Percentiles rank a stretch among this genome's conserved stretches.
Evolutionary conservation across 768 basidiomycete species (phyloP).

Genomic region (Boletellus emodensis): DNA sequence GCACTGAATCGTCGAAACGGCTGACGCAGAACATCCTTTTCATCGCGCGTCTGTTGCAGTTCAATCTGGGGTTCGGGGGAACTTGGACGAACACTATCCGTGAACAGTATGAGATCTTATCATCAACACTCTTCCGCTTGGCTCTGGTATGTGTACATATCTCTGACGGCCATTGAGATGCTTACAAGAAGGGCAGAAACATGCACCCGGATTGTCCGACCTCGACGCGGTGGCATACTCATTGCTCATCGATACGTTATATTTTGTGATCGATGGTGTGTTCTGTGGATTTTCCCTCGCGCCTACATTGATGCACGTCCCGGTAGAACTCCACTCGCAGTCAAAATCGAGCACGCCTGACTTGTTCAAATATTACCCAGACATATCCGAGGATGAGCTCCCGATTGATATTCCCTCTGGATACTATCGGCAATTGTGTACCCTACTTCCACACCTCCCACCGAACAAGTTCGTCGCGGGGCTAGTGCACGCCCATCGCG

Average conservation of each 20-base stretch:
- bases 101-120: constrained; percentile 42
- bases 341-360: constrained; percentile 49
- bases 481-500: constrained; percentile 56
- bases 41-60: constrained; percentile 66
- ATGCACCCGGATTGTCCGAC: constrained; percentile 46
- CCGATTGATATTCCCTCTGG: constrained; percentile 53
- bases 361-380: constrained; percentile 63
- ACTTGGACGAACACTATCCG: constrained; percentile 52
- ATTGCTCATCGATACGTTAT: constrained; percentile 68
- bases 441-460: constrained; percentile 56
- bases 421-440: constrained; percentile 52
- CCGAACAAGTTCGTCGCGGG: constrained; percentile 49
- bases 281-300: background rate
- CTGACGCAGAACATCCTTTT: constrained; percentile 48
- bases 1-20: constrained; percentile 20
- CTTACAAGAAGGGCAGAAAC: constrained; percentile 38
- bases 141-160: constrained; percentile 42
- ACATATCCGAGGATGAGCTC: constrained; percentile 45
- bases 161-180: background rate
- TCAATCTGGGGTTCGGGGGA: constrained; percentile 62
- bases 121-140: constrained; percentile 43
- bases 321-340: constrained; percentile 59
- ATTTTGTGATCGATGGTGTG: constrained; percentile 71
- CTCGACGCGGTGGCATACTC: constrained; percentile 59
- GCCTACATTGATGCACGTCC: background rate